A percentile compares a stretch with the other conserved stretches of the same genome.
These are phyloP conservation scores for Neonectria neomacrospora DNA, from an alignment of 2,329 filamentous ascomycete genomes.

Conservation along the genomic window DNA sequence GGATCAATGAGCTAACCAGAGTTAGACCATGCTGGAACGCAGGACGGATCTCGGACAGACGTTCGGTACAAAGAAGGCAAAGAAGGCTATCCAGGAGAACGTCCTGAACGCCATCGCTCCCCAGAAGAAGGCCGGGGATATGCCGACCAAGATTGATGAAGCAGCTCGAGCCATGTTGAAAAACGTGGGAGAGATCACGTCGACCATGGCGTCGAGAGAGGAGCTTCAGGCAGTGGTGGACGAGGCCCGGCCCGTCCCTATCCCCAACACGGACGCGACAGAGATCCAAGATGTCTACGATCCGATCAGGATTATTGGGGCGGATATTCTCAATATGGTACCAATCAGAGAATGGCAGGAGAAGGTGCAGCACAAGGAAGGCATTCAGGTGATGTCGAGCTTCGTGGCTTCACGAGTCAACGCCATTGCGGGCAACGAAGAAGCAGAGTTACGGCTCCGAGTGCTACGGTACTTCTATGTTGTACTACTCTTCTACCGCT, in stretches of 20 bases:
- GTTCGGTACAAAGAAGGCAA: constrained; percentile 88
- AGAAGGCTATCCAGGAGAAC: constrained; percentile 77
- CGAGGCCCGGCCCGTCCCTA: constrained; percentile 77
- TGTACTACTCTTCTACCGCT: constrained; percentile 64
- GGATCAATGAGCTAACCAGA: constrained; percentile 41
- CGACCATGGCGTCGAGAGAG: constrained; percentile 73
- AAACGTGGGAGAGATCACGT: constrained; percentile 69
- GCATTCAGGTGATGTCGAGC: constrained; percentile 66
- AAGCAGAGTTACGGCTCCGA: constrained; percentile 64
- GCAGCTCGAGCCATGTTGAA: constrained; percentile 70
- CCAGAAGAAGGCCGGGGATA: constrained; percentile 48
- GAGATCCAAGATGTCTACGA: constrained; percentile 80
- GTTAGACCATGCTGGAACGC: constrained; percentile 68
- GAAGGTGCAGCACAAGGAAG: constrained; percentile 66
- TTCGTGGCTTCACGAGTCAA: constrained; percentile 74
- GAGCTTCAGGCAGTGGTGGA: constrained; percentile 73
- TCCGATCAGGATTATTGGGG: constrained; percentile 72
- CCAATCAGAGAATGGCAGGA: constrained; percentile 81
- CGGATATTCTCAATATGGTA: constrained; percentile 73
- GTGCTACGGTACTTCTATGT: constrained; percentile 70
- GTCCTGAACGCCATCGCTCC: constrained; percentile 76
- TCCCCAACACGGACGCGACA: constrained; percentile 73
- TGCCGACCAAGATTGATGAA: constrained; percentile 63
- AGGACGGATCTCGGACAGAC: constrained; percentile 78
- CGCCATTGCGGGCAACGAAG: constrained; percentile 63